A percentile compares a stretch with the other conserved stretches of the same genome.
Conservation (phyloP, 2,329 filamentous ascomycete species). For the Cryphonectria naterciae region DNA sequence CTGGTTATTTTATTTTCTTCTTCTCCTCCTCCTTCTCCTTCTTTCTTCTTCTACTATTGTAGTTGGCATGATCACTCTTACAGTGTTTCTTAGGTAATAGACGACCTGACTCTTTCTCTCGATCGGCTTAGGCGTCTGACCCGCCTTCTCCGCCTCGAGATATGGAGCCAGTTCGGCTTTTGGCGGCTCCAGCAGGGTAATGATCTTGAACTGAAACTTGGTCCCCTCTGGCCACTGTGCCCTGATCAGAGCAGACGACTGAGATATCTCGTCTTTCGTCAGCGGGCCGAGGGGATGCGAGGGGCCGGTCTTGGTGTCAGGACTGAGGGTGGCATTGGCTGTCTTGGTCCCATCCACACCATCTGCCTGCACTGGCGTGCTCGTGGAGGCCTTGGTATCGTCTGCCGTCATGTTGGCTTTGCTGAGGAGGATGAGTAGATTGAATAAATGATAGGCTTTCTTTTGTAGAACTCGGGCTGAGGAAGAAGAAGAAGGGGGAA, state of each 20-base stretch:
- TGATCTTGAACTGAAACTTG: slow-evolving; percentile 63
- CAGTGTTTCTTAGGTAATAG: slow-evolving; percentile 64
- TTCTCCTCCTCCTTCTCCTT: background rate
- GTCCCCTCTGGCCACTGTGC: slow-evolving; percentile 58
- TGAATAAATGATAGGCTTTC: background rate
- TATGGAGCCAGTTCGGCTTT: slow-evolving; percentile 57
- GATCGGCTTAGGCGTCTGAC: slow-evolving; percentile 44
- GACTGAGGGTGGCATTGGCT: background rate
- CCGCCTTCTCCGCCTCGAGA: slow-evolving; percentile 52
- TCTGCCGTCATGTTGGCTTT: slow-evolving; percentile 24
- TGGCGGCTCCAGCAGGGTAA: slow-evolving; percentile 62
- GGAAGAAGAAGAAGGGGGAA: background rate
- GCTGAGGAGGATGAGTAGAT: background rate
- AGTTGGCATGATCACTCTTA: slow-evolving; percentile 38
- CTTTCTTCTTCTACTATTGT: background rate
- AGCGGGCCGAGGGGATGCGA: slow-evolving; percentile 64
- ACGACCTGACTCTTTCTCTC: slow-evolving; percentile 57
- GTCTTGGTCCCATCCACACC: slow-evolving; percentile 16
- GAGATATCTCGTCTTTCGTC: slow-evolving; percentile 58
- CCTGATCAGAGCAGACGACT: slow-evolving; percentile 53
- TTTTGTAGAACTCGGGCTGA: background rate
- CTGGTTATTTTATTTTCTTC: no score
- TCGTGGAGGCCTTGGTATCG: slow-evolving; percentile 7
- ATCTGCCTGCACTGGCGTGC: slow-evolving; percentile 5
- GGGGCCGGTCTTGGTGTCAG: slow-evolving; percentile 15